phyloP scores from a whole-genome alignment of 345 rosid species.

The Syzygium grande region DNA sequence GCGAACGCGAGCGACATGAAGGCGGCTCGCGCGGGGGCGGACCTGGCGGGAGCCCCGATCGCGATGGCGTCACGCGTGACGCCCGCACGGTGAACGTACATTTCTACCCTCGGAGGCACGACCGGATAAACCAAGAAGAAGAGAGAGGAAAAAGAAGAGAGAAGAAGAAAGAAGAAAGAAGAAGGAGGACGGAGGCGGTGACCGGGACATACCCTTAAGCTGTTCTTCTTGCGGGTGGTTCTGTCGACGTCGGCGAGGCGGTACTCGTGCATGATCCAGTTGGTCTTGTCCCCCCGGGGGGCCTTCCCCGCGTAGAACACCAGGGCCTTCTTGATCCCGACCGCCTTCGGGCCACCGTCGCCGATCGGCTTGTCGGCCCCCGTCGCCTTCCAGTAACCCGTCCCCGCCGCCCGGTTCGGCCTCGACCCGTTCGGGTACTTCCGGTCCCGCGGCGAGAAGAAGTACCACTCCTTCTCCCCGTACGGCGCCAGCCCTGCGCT shows the following conservation, averaged over 20 bases:
- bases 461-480: conserved; percentile 97
- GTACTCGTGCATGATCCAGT: conserved; percentile 99
- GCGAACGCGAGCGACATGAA: not conserved
- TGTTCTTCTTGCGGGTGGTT: conserved; percentile 70
- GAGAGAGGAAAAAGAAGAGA: rapidly evolving
- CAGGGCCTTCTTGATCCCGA: conserved; percentile 84
- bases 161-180: no score
- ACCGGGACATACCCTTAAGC: conserved; percentile 51
- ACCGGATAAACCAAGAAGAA: not conserved
- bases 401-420: conserved; percentile 88
- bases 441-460: conserved; percentile 80
- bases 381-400: conserved; percentile 96
- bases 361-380: conserved; percentile 98
- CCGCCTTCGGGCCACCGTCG: conserved; percentile 57
- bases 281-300: conserved; percentile 80
- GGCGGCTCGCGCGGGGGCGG: not conserved
- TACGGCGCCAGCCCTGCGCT: conserved; percentile 57
- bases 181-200: not conserved
- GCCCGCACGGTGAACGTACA: not conserved
- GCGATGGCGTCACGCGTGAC: not conserved
- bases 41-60: not conserved
- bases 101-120: not conserved
- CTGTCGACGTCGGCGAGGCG: conserved; percentile 91
- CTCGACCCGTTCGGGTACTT: conserved; percentile 95
- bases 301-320: conserved; percentile 92